Conservation (phyloP, 192 early-diverging fungal species). For the Phlyctochytrium bullatum region DNA sequence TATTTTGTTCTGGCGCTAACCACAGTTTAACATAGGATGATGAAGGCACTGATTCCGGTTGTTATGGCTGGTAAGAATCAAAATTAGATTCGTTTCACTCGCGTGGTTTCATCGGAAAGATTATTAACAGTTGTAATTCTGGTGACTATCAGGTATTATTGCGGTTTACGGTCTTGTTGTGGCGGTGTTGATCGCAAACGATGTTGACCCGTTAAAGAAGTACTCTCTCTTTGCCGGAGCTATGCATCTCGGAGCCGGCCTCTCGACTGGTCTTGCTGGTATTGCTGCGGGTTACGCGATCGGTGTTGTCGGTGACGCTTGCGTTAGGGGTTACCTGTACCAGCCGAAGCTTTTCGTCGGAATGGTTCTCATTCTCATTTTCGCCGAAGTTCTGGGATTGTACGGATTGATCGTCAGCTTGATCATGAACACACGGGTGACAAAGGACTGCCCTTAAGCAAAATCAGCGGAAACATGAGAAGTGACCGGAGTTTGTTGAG, state of each 20-base stretch:
- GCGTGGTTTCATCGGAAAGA: not conserved
- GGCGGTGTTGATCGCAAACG: conserved; percentile 77
- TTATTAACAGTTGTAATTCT: not conserved
- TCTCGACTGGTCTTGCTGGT: conserved; percentile 86
- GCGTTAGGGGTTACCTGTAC: conserved; percentile 86
- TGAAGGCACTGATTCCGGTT: conserved; percentile 79
- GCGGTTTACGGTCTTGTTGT: conserved; percentile 98
- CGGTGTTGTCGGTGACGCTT: conserved; percentile 95
- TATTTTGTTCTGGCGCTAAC: no score
- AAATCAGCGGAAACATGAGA: not conserved
- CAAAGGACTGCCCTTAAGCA: not conserved
- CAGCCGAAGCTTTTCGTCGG: conserved; percentile 88
- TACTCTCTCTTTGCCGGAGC: conserved; percentile 71
- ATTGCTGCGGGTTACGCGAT: conserved; percentile 96
- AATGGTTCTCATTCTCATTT: conserved; percentile 98
- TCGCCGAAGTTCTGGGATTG: conserved; percentile 93
- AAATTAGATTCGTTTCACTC: conserved; percentile 6
- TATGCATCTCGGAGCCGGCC: conserved; percentile 89
- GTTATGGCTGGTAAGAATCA: conserved; percentile 70
- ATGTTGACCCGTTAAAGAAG: conserved; percentile 31
- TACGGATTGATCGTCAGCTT: conserved; percentile 87
- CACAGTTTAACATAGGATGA: conserved; percentile 43
- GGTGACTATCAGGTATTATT: conserved; percentile 72
- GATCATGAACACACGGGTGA: conserved; percentile 94
- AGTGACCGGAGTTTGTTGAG: not conserved